Evolutionary conservation across 2,329 filamentous ascomycete genomes (phyloP).

Genomic region (Beauveria varroae): DNA sequence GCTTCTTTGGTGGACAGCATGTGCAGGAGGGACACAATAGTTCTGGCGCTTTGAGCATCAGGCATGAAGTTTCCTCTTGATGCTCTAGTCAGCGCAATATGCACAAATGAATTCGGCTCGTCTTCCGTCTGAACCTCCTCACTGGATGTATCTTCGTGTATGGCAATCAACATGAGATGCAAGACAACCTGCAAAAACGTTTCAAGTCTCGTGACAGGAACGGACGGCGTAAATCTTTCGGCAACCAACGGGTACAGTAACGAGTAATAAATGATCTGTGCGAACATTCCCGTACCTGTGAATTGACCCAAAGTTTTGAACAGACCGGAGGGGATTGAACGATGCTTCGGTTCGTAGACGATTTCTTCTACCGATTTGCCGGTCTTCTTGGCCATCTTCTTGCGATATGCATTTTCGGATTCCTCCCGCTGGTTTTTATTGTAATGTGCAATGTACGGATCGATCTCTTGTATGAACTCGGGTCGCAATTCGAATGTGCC

Average conservation of each 20-base stretch:
- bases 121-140: conserved; percentile 43
- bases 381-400: conserved; percentile 78
- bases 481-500: conserved; percentile 90
- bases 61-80: conserved; percentile 55
- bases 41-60: conserved; percentile 48
- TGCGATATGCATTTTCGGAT: conserved; percentile 81
- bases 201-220: conserved; percentile 78
- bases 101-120: conserved; percentile 59
- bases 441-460: conserved; percentile 94
- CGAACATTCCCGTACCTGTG: conserved; percentile 77
- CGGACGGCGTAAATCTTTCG: conserved; percentile 59
- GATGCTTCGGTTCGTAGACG: conserved; percentile 82
- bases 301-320: conserved; percentile 74
- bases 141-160: conserved; percentile 67
- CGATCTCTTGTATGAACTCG: conserved; percentile 78
- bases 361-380: conserved; percentile 75
- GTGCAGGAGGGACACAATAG: conserved; percentile 57
- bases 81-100: conserved; percentile 57
- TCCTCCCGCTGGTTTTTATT: conserved; percentile 96
- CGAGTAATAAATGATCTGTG: conserved; percentile 82
- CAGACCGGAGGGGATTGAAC: conserved; percentile 65
- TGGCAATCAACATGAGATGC: conserved; percentile 78
- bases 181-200: conserved; percentile 87
- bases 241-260: conserved; percentile 73
- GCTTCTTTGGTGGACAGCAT: conserved; percentile 60